Conservation (phyloP, 805 yeast genomes). For the Hanseniaspora valbyensis region DNA sequence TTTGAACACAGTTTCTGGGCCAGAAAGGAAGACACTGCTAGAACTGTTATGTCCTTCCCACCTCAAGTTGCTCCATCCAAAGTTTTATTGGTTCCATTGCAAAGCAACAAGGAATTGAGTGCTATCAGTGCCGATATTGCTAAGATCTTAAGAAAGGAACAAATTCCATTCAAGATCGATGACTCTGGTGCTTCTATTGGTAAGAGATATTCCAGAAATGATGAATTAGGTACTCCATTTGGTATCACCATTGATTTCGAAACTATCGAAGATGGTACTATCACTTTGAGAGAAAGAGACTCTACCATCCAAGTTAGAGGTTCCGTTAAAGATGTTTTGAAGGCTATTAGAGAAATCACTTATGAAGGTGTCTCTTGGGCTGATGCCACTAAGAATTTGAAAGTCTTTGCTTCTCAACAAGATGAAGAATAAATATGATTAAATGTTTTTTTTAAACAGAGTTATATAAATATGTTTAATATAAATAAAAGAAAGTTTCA, state of each 20-base stretch:
- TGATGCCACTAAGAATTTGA: slow-evolving; percentile 65
- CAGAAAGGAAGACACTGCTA: slow-evolving; percentile 79
- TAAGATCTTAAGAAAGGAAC: slow-evolving; percentile 57
- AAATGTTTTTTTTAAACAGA: too few relatives aligned
- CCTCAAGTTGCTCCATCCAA: slow-evolving; percentile 97
- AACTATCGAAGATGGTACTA: slow-evolving; percentile 72
- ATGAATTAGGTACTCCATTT: slow-evolving; percentile 97
- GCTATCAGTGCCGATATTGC: slow-evolving; percentile 67
- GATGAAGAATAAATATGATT: slow-evolving; percentile 23
- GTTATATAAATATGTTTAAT: too few relatives aligned
- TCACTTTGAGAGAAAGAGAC: slow-evolving; percentile 95
- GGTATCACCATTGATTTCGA: slow-evolving; percentile 97
- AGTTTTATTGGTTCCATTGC: slow-evolving; percentile 88
- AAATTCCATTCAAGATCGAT: slow-evolving; percentile 90
- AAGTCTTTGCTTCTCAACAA: slow-evolving; percentile 61
- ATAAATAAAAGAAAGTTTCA: background rate
- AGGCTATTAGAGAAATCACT: slow-evolving; percentile 65
- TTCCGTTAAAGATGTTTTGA: slow-evolving; percentile 55
- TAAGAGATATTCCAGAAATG: slow-evolving; percentile 95
- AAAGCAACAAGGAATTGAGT: slow-evolving; percentile 66
- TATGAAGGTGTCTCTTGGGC: slow-evolving; percentile 70
- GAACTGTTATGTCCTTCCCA: slow-evolving; percentile 84
- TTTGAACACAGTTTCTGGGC: slow-evolving; percentile 94
- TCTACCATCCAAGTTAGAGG: slow-evolving; percentile 96
- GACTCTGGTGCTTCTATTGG: slow-evolving; percentile 97